These are phyloP conservation scores for Barbatosphaeria neglecta DNA, from an alignment of 495 filamentous ascomycete genomes.

Conservation along the genomic window DNA sequence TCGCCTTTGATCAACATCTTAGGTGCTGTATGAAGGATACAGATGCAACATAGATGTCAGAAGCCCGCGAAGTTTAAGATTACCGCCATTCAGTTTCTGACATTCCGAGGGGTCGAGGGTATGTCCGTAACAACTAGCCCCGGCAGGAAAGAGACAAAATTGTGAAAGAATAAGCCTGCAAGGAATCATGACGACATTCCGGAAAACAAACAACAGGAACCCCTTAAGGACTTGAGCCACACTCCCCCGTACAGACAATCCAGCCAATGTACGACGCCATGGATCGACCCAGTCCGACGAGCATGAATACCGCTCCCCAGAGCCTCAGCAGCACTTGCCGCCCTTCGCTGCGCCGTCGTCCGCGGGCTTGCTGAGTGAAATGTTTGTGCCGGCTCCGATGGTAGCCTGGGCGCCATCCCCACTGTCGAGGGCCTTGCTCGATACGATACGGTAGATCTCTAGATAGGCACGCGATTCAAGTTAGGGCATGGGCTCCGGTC, in stretches of 20 bases:
- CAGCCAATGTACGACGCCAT: conserved; percentile 23
- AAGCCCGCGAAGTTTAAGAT: background rate
- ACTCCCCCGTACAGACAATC: conserved; percentile 25
- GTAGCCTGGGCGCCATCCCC: conserved; percentile 65
- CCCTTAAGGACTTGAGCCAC: conserved; percentile 12
- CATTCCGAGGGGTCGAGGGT: background rate
- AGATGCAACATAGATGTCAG: no score
- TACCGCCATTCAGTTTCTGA: background rate
- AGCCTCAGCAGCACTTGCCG: conserved; percentile 73
- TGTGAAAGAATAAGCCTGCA: no score
- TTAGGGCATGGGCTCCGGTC: conserved; percentile 2
- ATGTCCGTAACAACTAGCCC: background rate
- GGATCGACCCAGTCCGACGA: conserved; percentile 30
- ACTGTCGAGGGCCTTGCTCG: conserved; percentile 86
- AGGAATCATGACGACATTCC: background rate
- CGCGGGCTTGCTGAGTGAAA: conserved; percentile 71
- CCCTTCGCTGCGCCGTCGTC: conserved; percentile 64
- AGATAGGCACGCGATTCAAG: conserved; percentile 1
- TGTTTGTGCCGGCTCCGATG: conserved; percentile 59
- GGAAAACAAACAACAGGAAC: conserved; percentile 10
- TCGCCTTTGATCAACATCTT: no score
- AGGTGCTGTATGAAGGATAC: no score
- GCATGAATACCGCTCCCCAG: conserved; percentile 13
- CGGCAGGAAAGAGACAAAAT: background rate
- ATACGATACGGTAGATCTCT: conserved; percentile 99